A percentile compares a stretch with the other conserved stretches of the same genome.
phyloP scores from a whole-genome alignment of 768 basidiomycete genomes.

The Mycena leptocephala region DNA sequence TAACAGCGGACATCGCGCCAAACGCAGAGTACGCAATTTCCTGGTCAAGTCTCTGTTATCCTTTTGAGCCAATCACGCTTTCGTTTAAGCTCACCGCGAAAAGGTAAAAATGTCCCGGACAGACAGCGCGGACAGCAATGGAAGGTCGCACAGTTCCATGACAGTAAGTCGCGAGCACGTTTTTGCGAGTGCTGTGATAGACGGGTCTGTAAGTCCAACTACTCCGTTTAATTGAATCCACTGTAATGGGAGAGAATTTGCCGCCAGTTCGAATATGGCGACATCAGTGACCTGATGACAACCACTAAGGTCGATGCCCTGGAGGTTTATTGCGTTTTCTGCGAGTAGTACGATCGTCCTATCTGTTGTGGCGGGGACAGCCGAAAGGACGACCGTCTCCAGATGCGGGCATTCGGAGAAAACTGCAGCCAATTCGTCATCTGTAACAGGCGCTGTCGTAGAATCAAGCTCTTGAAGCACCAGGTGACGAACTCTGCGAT shows the following conservation, averaged over 20 bases:
- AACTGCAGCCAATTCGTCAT: constrained; percentile 73
- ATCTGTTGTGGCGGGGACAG: constrained; percentile 80
- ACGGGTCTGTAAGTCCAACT: constrained; percentile 70
- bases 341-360: constrained; percentile 78
- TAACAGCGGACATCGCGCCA: constrained; percentile 84
- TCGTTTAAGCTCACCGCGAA: constrained; percentile 63
- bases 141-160: constrained; percentile 83
- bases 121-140: constrained; percentile 76
- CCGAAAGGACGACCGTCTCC: constrained; percentile 78
- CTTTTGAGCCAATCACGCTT: constrained; percentile 3
- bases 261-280: constrained; percentile 82
- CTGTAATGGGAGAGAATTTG: constrained; percentile 77
- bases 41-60: constrained; percentile 51
- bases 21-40: constrained; percentile 80
- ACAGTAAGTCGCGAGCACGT: constrained; percentile 86
- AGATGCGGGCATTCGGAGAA: constrained; percentile 76
- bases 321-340: constrained; percentile 73
- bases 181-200: constrained; percentile 80
- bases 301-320: constrained; percentile 83
- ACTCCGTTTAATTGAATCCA: constrained; percentile 84
- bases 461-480: constrained; percentile 62
- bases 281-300: constrained; percentile 86
- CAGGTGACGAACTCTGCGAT: constrained; percentile 73
- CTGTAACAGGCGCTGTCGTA: constrained; percentile 55
- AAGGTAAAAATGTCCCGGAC: constrained; percentile 89